These are phyloP conservation scores for Trichosporon coremiiforme DNA, from an alignment of 1,284 basidiomycete species.

Conservation along the genomic window DNA sequence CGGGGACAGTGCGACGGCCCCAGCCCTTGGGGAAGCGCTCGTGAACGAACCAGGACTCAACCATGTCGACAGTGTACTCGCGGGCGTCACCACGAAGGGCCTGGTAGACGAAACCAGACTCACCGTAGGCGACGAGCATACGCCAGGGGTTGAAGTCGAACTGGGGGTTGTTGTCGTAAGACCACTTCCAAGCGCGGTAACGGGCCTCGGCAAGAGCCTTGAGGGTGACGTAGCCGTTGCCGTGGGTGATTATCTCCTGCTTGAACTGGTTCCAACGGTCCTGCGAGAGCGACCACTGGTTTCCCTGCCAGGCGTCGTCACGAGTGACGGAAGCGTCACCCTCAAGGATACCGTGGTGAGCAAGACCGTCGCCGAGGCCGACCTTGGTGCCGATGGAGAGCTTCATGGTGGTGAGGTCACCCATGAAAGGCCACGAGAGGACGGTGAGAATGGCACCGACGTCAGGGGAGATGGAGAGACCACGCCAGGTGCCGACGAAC, in stretches of 20 bases:
- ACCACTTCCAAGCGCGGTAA: constrained; percentile 26
- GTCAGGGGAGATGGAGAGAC: constrained; percentile 45
- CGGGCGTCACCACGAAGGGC: constrained; percentile 26
- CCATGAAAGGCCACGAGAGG: constrained; percentile 41
- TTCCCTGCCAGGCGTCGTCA: constrained; percentile 27
- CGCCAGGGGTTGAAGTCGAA: constrained; percentile 36
- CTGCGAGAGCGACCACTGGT: constrained; percentile 25
- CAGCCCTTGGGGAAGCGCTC: constrained; percentile 34
- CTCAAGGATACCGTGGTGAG: constrained; percentile 30
- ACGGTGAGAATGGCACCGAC: constrained; percentile 39
- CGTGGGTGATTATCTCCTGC: constrained; percentile 22
- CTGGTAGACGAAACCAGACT: constrained; percentile 31
- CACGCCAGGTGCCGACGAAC: constrained; percentile 34
- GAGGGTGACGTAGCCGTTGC: constrained; percentile 22
- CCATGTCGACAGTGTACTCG: constrained; percentile 23
- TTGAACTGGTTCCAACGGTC: constrained; percentile 22
- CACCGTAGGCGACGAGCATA: constrained; percentile 33
- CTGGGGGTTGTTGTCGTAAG: constrained; percentile 27
- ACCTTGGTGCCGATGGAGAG: constrained; percentile 35
- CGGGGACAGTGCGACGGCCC: constrained; percentile 27
- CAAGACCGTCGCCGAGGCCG: constrained; percentile 28
- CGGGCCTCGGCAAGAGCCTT: constrained; percentile 25
- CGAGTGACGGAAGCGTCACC: constrained; percentile 34
- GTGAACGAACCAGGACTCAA: constrained; percentile 30
- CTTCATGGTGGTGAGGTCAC: constrained; percentile 40